Percentiles rank a stretch among this genome's conserved stretches.
phyloP scores from a whole-genome alignment of 305 asterid genomes.

The Caryopteris hybrid region DNA sequence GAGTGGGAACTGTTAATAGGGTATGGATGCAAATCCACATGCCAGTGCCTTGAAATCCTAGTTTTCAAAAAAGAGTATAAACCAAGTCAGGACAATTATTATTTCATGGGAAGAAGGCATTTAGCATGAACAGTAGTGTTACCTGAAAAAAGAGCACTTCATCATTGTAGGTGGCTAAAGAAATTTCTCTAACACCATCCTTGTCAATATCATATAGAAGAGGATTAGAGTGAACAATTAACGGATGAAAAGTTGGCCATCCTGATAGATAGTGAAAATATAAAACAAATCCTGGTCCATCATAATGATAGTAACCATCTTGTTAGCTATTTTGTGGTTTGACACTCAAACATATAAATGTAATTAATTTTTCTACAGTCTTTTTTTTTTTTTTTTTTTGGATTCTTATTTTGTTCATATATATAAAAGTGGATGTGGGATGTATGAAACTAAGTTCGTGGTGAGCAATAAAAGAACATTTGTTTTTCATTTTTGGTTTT shows the following conservation, averaged over 20 bases:
- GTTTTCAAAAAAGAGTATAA: conserved; percentile 17
- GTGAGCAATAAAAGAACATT: too few species aligned
- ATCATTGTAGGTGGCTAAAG: conserved; percentile 93
- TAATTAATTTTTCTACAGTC: too few species aligned
- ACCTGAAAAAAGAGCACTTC: conserved; percentile 99
- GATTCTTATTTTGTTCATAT: too few species aligned
- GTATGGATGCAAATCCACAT: conserved; percentile 82
- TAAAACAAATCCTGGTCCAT: conserved; percentile 15
- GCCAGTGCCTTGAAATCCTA: conserved; percentile 96
- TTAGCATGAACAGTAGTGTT: conserved; percentile 14
- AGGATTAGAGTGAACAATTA: conserved; percentile 95
- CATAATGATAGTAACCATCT: not conserved
- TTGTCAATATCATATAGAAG: conserved; percentile 91
- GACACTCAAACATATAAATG: too few species aligned
- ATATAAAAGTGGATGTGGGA: too few species aligned
- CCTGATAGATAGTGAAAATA: conserved; percentile 46
- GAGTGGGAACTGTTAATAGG: conserved; percentile 90
- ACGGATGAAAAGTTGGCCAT: conserved; percentile 99
- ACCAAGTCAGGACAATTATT: conserved; percentile 7
- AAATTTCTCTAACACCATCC: conserved; percentile 97
- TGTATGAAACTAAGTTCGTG: too few species aligned
- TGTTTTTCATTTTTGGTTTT: too few species aligned
- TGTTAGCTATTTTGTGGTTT: too few species aligned
- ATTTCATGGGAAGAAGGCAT: not conserved
- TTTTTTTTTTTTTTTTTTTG: too few species aligned